Conservation (phyloP, 1,139 yeast genomes). For the Yamadazyma aaseri region DNA sequence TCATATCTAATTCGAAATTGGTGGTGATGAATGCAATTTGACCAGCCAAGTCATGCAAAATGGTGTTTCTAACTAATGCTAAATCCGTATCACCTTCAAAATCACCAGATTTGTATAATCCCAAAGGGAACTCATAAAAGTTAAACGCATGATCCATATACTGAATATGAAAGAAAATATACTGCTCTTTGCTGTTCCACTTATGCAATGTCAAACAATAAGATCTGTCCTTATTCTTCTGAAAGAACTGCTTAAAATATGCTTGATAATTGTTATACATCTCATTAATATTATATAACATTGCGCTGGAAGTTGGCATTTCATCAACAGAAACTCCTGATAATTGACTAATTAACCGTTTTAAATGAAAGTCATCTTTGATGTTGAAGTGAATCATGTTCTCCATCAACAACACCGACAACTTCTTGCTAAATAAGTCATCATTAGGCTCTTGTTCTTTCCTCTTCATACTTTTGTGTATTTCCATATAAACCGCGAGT, state of each 20-base stretch:
- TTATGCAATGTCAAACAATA: conserved; percentile 23
- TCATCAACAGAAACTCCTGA: conserved; percentile 3
- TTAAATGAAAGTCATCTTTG: conserved; percentile 17
- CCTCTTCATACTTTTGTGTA: conserved; percentile 1
- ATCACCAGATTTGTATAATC: conserved; percentile 16
- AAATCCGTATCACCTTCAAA: conserved; percentile 10
- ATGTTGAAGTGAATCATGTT: conserved; percentile 22
- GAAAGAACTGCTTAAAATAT: conserved; percentile 20
- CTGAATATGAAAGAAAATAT: conserved; percentile 20
- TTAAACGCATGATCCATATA: conserved; percentile 18
- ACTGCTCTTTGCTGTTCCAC: conserved; percentile 19
- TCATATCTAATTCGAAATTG: conserved; percentile 20
- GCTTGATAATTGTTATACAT: conserved; percentile 20
- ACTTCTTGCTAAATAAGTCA: conserved; percentile 2
- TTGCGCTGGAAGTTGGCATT: conserved; percentile 19
- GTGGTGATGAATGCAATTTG: conserved; percentile 20
- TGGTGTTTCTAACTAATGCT: conserved; percentile 14
- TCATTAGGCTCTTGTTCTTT: conserved; percentile 1
- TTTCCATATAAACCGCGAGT: neutral
- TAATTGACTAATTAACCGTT: conserved; percentile 12
- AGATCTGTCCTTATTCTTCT: conserved; percentile 10
- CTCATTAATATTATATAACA: conserved; percentile 19
- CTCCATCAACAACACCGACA: conserved; percentile 19
- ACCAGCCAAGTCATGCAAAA: conserved; percentile 15
- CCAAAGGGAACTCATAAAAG: conserved; percentile 22